Evolutionary conservation across 139 green algal genomes (phyloP), one percentile per base, ranked within the genome.

Genomic region (Chlorella sp.): DNA sequence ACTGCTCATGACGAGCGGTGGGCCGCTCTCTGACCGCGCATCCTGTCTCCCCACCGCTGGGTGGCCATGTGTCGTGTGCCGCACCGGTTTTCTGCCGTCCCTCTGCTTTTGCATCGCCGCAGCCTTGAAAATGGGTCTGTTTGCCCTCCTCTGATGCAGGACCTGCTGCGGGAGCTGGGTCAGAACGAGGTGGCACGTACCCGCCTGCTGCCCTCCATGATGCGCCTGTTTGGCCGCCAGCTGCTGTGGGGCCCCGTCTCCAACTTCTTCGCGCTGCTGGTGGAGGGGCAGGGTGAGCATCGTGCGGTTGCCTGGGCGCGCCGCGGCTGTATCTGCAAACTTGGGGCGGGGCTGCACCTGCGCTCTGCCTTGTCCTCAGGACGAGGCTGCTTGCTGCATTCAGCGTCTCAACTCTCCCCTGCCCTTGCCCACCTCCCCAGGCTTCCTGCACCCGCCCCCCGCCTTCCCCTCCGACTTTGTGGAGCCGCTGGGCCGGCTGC

Each of bases 401-500:
- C 44, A 51, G n/a, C 9, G n/a, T 30, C 13, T 67, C 39, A 18
- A 18, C 25, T 17, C 2, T 41, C 44, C 28, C 7, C 32, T 47
- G 15, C 30, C 20, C 3, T 20, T 15, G 21, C 5, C 17, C 18
- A 0, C 62, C 44, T 15, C 21, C 51, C 51, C 41, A 88, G 70
- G 75, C 26, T 81, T 71, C 71, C 63, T 83, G 85, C 84, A 63
- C 39, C 83, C 36, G 63, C 74, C 80, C 21, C 25, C 81, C 30
- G 57, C 44, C 51, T 56, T 41, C 60, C 44, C 56, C 60, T 6
- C 65, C 36, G 57, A 82, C 23, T 82, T 82, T 32, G 17, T 26
- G 38, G n/a, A 38, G 62, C 57, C 62, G 17, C 32, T 85, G 62
- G 65, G 30, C 21, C 20, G 74, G 69, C 87, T 95, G 62, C 82